Base-by-base conservation (phyloP, 768 basidiomycete species). In the Inosperma sp. region DNA sequence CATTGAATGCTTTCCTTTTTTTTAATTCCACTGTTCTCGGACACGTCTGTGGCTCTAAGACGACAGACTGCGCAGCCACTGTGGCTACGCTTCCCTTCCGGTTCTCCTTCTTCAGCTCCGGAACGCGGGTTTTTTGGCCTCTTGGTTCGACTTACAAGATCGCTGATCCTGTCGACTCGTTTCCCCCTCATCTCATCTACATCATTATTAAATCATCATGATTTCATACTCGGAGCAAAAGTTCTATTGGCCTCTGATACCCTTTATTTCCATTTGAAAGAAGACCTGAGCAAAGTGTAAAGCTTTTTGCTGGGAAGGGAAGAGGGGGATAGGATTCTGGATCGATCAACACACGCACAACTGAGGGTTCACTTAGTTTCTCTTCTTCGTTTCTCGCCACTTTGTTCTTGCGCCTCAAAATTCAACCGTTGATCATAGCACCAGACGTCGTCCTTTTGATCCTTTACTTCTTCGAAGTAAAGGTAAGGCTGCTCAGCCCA, bases 101-200 rank as follows among this genome's bases (percentile, higher is more conserved):
- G n/a, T n/a, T n/a, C n/a, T n/a, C n/a, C n/a, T n/a, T n/a, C n/a
- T n/a, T n/a, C n/a, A n/a, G n/a, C n/a, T n/a, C n/a, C n/a, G n/a
- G n/a, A n/a, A n/a, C n/a, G n/a, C n/a, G n/a, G n/a, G n/a, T n/a
- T n/a, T n/a, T n/a, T n/a, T n/a, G n/a, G n/a, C n/a, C n/a, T n/a
- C n/a, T n/a, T n/a, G n/a, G n/a, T n/a, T n/a, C n/a, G n/a, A n/a
- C n/a, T n/a, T n/a, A n/a, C n/a, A n/a, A n/a, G n/a, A 45, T 45
- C 44, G 34, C 19, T 45, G 44, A 45, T 45, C 44, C 44, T 45
- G 44, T 46, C 45, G 31, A 46, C 31, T 30, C 45, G 7, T 34
- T n/a, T 13, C 4, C 26, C n/a, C 4, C 31, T 46, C 35, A 21
- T 8, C 35, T 9, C 22, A 34, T 33, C 33, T 21, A 8, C 7